These are phyloP conservation scores for Didymosphaeria variabile DNA, from an alignment of 2,329 filamentous ascomycete genomes.

Conservation along the genomic window DNA sequence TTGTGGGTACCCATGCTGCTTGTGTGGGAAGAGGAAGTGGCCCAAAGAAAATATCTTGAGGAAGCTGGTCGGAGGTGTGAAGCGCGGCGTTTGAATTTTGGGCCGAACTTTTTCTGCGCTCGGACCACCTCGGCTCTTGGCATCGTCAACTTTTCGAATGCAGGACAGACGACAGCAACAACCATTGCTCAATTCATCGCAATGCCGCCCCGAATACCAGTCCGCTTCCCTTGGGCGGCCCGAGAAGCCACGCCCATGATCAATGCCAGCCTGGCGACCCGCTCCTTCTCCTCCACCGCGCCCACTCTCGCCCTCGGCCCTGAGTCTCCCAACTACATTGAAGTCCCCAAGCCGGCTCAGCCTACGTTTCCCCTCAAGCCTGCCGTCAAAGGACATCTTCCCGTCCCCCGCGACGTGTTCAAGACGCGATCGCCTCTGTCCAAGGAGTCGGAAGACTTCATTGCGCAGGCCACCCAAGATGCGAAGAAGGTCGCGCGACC, in stretches of 20 bases:
- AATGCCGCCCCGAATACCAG: constrained; percentile 54
- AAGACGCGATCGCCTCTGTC: constrained; percentile 43
- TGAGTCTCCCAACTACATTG: constrained; percentile 87
- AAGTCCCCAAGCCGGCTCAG: constrained; percentile 80
- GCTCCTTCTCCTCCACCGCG: constrained; percentile 58
- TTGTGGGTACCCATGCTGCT: constrained; percentile 83
- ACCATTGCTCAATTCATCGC: constrained; percentile 29
- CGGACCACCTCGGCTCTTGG: constrained; percentile 15
- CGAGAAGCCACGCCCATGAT: constrained; percentile 23
- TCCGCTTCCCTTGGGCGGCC: constrained; percentile 47
- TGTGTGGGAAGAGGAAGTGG: constrained; percentile 12
- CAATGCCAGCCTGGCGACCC: constrained; percentile 21
- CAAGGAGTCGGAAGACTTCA: constrained; percentile 70
- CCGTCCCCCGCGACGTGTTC: constrained; percentile 85
- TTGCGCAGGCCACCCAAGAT: constrained; percentile 66
- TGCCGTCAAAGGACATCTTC: constrained; percentile 78
- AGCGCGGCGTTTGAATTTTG: constrained; percentile 23
- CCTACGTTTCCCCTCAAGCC: constrained; percentile 63
- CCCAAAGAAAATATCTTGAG: constrained; percentile 1
- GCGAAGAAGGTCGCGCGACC: constrained; percentile 56
- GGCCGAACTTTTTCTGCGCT: constrained; percentile 16
- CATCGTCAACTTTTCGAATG: constrained; percentile 19
- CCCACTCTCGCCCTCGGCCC: constrained; percentile 69
- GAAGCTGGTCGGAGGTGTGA: constrained; percentile 17
- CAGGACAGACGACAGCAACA: constrained; percentile 24